Evolutionary conservation across 352 stramenopile genomes (phyloP), one percentile per base, ranked within the genome.

Genomic region (Phytophthora niederhauseri): DNA sequence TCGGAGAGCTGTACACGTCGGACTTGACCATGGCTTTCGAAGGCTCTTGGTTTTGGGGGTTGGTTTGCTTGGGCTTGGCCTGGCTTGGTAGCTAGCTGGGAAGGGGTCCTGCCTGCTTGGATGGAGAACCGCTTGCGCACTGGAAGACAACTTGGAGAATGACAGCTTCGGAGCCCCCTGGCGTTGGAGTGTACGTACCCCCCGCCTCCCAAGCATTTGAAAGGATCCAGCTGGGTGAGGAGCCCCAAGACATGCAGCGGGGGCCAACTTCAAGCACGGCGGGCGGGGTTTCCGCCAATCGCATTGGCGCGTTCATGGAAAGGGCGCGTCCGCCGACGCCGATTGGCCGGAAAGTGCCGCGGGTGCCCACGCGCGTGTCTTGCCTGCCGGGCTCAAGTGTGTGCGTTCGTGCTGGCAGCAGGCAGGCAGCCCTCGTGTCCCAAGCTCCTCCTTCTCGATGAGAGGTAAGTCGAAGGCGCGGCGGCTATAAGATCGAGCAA

Each of bases 1-100:
- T 90, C 11, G 84, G 84, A 22, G 84, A 91, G 55, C 71, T 85
- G 75, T 91, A 91, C 59, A 92, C 82, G 73, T 92, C 84, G 28
- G 77, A 88, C 75, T 92, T 92, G 75, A 87, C 84, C 82, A 92
- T 92, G 46, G 22, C 77, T 24, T 31, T 50, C n/a, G 43, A 24
- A 24, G 43, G 43, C 43, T 50, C 14, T 50, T 6, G n/a, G 43
- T 4, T 50, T 69, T 7, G 22, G 20, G 20, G n/a, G 19, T 22
- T 31, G 15, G 52, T 75, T 70, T 48, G 26, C 34, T 70, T 64
- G 55, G 43, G 11, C 60, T 62, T 30, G 19, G 43, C 6, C 9
- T 50, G 45, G 45, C 45, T 31, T 28, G 46, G 20, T 31, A 17
- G 15, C n/a, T 26, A 26, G 24, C 28, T 30, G 55, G 34, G 49